Conservation (phyloP, 768 basidiomycete genomes). For the Leucogyrophana mollusca region DNA sequence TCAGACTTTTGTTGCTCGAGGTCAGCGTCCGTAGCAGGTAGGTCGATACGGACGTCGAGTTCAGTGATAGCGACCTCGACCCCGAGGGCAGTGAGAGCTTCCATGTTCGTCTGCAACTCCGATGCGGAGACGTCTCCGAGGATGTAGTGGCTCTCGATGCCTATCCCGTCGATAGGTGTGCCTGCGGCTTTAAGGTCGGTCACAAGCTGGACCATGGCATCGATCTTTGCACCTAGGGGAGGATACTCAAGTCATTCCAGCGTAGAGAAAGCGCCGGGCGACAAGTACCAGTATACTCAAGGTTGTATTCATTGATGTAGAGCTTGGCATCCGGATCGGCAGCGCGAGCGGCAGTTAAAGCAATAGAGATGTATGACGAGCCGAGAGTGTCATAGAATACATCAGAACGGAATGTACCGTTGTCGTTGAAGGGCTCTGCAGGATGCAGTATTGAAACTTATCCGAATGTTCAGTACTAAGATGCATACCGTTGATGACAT, state of each 20-base stretch:
- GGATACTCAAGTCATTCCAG: no score
- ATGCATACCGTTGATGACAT: neutral
- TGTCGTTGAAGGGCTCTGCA: slow-evolving; percentile 38
- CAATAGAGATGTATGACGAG: slow-evolving; percentile 47
- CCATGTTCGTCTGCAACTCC: slow-evolving; percentile 44
- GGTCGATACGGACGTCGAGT: slow-evolving; percentile 60
- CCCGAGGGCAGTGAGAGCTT: slow-evolving; percentile 56
- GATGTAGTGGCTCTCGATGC: slow-evolving; percentile 60
- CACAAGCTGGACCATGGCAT: slow-evolving; percentile 54
- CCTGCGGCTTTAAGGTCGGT: slow-evolving; percentile 43
- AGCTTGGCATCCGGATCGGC: slow-evolving; percentile 31
- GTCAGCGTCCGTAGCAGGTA: slow-evolving; percentile 45
- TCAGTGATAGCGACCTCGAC: slow-evolving; percentile 71
- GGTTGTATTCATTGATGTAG: slow-evolving; percentile 30
- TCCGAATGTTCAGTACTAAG: no score
- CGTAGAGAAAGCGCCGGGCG: no score
- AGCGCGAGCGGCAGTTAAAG: slow-evolving; percentile 37
- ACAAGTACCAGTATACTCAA: slow-evolving; percentile 17
- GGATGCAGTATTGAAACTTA: no score
- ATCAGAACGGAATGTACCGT: slow-evolving; percentile 55
- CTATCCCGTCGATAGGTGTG: slow-evolving; percentile 60
- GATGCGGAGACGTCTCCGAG: slow-evolving; percentile 51
- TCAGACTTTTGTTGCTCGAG: slow-evolving; percentile 54
- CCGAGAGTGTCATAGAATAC: slow-evolving; percentile 54
- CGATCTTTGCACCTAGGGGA: slow-evolving; percentile 29